These are phyloP conservation scores for Hibiscus tridactylites DNA, from an alignment of 345 rosid species.

Conservation along the genomic window DNA sequence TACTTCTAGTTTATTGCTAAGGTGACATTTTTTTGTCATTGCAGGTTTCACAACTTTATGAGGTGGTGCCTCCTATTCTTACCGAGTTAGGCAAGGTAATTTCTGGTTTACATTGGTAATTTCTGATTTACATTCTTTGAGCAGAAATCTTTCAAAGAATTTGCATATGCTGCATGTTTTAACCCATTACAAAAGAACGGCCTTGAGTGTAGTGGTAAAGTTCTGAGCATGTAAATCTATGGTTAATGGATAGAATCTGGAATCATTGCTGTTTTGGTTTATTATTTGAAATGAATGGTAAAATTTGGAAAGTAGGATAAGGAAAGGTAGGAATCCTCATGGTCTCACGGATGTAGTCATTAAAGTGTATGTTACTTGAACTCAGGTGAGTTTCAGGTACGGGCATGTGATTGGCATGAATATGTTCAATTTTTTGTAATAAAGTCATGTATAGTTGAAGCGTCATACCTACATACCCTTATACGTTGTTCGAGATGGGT, in stretches of 20 bases:
- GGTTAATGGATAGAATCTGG: neutral
- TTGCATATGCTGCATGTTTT: neutral
- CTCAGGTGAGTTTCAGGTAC: neutral
- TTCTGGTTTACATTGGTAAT: conserved; percentile 25
- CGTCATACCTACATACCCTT: neutral
- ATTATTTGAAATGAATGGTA: neutral
- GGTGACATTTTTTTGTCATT: conserved; percentile 14
- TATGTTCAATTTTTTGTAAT: neutral
- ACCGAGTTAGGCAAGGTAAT: conserved; percentile 81
- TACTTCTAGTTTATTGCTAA: conserved; percentile 4
- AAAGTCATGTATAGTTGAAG: no score
- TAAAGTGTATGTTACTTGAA: neutral
- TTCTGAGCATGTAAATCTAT: neutral
- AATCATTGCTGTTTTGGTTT: neutral
- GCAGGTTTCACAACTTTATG: conserved; percentile 95
- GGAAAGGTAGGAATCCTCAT: neutral
- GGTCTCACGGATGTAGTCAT: neutral
- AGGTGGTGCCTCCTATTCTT: conserved; percentile 93
- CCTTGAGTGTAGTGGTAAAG: neutral
- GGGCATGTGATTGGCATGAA: neutral
- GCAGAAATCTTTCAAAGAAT: neutral
- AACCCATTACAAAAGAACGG: neutral
- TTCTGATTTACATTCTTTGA: neutral
- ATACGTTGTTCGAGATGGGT: neutral
- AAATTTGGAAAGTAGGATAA: neutral